Conservation (phyloP, 208 protist genomes). For the Acanthamoeba comandoni region DNA sequence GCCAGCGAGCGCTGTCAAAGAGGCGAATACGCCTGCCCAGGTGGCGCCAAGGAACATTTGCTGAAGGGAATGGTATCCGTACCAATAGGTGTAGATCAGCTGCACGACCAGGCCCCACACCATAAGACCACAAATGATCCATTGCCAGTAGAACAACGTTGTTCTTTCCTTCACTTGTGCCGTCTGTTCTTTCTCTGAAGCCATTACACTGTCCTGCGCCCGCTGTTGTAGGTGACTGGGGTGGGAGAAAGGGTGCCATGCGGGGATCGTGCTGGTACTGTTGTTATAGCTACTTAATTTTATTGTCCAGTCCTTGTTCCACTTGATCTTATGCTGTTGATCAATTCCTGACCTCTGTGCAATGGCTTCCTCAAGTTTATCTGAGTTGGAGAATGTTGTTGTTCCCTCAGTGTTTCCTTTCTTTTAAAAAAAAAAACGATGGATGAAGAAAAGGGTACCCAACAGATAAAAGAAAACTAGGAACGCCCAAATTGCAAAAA, state of each 20-base stretch:
- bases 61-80: conserved; percentile 54
- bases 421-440: neutral
- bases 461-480: conserved; percentile 22
- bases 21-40: no score
- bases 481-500: conserved; percentile 9
- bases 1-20: no score
- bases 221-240: neutral
- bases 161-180: neutral
- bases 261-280: neutral
- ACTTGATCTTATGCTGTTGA: no score
- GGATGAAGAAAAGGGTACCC: conserved; percentile 24
- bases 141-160: neutral
- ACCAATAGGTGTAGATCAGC: conserved; percentile 68
- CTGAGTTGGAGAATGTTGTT: no score
- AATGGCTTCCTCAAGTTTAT: no score
- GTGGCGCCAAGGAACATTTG: conserved; percentile 51
- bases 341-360: no score
- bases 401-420: no score
- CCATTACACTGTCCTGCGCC: neutral
- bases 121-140: neutral
- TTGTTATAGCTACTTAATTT: no score
- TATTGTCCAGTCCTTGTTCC: no score
- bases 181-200: neutral
- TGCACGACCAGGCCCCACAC: neutral
- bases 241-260: neutral